phyloP scores from a whole-genome alignment of 495 filamentous ascomycete genomes.

The Sphaerosporella brunnea region DNA sequence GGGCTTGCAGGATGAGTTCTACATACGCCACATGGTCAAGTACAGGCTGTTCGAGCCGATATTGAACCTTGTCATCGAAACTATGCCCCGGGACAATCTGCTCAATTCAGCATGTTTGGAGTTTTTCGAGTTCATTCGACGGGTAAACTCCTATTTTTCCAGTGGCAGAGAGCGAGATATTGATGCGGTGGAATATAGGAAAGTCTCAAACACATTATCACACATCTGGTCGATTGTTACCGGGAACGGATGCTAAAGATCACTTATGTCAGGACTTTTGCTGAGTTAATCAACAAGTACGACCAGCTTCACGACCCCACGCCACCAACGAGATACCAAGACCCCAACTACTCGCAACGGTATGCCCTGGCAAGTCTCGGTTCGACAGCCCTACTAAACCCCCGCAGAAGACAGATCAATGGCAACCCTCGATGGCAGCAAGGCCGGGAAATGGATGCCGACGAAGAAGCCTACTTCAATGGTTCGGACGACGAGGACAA shows the following conservation, averaged over 20 bases:
- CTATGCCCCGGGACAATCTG: constrained; percentile 90
- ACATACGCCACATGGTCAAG: constrained; percentile 69
- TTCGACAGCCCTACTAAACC: background rate
- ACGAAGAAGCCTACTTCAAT: constrained; percentile 91
- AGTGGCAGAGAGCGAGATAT: too few relatives aligned
- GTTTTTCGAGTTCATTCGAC: constrained; percentile 79
- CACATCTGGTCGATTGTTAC: constrained; percentile 76
- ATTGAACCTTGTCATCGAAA: constrained; percentile 69
- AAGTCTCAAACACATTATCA: constrained; percentile 61
- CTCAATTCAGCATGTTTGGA: constrained; percentile 93
- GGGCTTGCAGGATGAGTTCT: constrained; percentile 77
- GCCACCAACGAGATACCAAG: background rate
- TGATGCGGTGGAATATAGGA: too few relatives aligned
- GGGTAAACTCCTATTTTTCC: too few relatives aligned
- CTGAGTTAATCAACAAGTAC: constrained; percentile 53
- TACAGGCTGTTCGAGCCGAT: constrained; percentile 75
- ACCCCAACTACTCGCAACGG: background rate
- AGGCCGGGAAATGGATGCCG: constrained; percentile 65
- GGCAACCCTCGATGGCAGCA: constrained; percentile 53
- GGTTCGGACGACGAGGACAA: constrained; percentile 77
- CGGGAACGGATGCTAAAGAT: constrained; percentile 63
- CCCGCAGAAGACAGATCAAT: constrained; percentile 37
- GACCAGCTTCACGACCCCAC: constrained; percentile 39
- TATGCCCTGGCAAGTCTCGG: background rate
- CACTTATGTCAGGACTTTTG: constrained; percentile 75